A percentile compares a stretch with the other conserved stretches of the same genome.
phyloP scores from a whole-genome alignment of 768 basidiomycete species.

The Russula earlei region DNA sequence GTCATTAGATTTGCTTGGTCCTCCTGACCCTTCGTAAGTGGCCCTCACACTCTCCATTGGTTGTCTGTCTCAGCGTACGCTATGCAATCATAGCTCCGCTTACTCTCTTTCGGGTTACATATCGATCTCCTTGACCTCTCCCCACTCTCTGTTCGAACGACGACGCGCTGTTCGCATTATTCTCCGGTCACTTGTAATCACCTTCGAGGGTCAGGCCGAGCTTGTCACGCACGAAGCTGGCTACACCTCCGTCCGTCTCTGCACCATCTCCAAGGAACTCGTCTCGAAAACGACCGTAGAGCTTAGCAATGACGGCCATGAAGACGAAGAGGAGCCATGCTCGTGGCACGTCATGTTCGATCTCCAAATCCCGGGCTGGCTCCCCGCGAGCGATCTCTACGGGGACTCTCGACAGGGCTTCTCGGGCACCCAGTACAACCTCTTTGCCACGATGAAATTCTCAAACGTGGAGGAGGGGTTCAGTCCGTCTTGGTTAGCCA shows the following conservation, averaged over 20 bases:
- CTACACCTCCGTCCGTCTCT: constrained; percentile 63
- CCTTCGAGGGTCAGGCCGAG: constrained; percentile 84
- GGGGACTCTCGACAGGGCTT: constrained; percentile 34
- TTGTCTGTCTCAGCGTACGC: not conserved
- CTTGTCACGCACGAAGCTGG: constrained; percentile 52
- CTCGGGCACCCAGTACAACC: constrained; percentile 52
- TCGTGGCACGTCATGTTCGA: constrained; percentile 76
- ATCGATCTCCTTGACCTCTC: constrained; percentile 49
- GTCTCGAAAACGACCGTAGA: constrained; percentile 44
- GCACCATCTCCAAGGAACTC: constrained; percentile 56
- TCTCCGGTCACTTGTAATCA: constrained; percentile 61
- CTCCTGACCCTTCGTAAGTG: constrained; percentile 54
- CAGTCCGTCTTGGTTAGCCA: constrained; percentile 37
- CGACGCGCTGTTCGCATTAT: constrained; percentile 42
- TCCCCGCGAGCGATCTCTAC: constrained; percentile 48
- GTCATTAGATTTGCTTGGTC: constrained; percentile 61
- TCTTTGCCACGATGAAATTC: constrained; percentile 61
- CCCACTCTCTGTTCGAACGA: constrained; percentile 47
- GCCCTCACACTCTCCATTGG: constrained; percentile 1
- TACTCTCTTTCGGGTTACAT: constrained; percentile 86
- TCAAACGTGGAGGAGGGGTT: constrained; percentile 32
- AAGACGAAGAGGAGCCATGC: constrained; percentile 47
- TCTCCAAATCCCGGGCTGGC: constrained; percentile 82
- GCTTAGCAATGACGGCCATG: constrained; percentile 54
- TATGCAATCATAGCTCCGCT: constrained; percentile 45